phyloP scores from a whole-genome alignment of 345 rosid species.

The Litchi chinensis region DNA sequence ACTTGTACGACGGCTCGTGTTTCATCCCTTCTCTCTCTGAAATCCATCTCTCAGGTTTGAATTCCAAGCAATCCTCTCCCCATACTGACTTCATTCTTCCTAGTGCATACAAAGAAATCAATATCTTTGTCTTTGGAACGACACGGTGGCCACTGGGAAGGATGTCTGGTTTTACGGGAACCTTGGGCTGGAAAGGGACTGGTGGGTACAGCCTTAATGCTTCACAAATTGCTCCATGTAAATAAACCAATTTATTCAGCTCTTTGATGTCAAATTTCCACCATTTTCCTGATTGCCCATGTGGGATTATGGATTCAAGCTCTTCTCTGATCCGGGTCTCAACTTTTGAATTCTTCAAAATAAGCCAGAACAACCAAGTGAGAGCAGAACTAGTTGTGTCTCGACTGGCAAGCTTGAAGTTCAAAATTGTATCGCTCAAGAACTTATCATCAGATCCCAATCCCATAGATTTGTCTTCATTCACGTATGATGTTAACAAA shows the following conservation, averaged over 20 bases:
- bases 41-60: slow-evolving; percentile 38
- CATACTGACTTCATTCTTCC: too few species aligned
- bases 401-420: slow-evolving; percentile 55
- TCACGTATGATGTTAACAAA: slow-evolving; percentile 44
- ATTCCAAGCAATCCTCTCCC: slow-evolving; percentile 8
- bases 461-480: slow-evolving; percentile 17
- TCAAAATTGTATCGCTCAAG: slow-evolving; percentile 54
- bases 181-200: slow-evolving; percentile 22
- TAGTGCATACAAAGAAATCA: slow-evolving; percentile 2
- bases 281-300: background rate
- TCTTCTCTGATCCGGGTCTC: slow-evolving; percentile 48
- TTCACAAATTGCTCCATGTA: slow-evolving; percentile 42
- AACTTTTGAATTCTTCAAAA: slow-evolving; percentile 27
- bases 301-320: slow-evolving; percentile 21
- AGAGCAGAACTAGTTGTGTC: slow-evolving; percentile 25
- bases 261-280: slow-evolving; percentile 7
- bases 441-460: slow-evolving; percentile 37
- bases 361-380: too few species aligned
- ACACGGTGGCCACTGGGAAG: slow-evolving; percentile 48
- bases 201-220: slow-evolving; percentile 43
- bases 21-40: slow-evolving; percentile 18
- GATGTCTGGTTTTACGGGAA: slow-evolving; percentile 16
- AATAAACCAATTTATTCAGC: slow-evolving; percentile 29
- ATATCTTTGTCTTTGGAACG: slow-evolving; percentile 13
- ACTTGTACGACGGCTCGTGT: slow-evolving; percentile 49